Evolutionary conservation across 805 yeast genomes (phyloP), one percentile per base, ranked within the genome.

Genomic region (Saturnispora silvae): DNA sequence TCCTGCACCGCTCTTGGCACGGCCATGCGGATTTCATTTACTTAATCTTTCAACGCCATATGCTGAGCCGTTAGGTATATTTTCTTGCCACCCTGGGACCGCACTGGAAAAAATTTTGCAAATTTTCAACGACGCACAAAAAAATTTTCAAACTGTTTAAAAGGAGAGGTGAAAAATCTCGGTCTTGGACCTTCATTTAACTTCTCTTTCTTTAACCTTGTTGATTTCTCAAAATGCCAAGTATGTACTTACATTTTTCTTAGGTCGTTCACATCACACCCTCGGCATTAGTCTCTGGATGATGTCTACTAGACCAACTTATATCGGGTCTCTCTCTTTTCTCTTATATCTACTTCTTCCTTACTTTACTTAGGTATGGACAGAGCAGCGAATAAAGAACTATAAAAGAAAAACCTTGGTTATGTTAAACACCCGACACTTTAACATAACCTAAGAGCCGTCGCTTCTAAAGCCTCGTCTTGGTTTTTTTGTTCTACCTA

Each of bases 391-490:
- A 19, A n/a, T 25, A 34, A 22, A 5, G 13, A 30, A 36, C 33
- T 14, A 13, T 15, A 23, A 11, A 25, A 29, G 26, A 26, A 16
- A n/a, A 19, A 22, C 24, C 29, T 28, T 27, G 40, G 32, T 32
- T 44, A 42, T 24, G 40, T 78, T 77, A 81, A 77, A 80, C 54
- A 63, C 87, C 87, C 84, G 89, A 80, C 89, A 80, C 89, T 80
- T 78, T 81, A 75, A 79, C 36, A 20, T 41, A 44, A 38, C 38
- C 38, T 24, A 65, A 22, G 63, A 66, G 72, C n/a, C n/a, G n/a
- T n/a, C n/a, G n/a, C n/a, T n/a, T n/a, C n/a, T n/a, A n/a, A n/a
- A n/a, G n/a, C n/a, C n/a, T n/a, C n/a, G n/a, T n/a, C n/a, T n/a
- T n/a, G n/a, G n/a, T n/a, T n/a, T n/a, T n/a, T n/a, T n/a, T n/a